phyloP scores from a whole-genome alignment of 2,329 filamentous ascomycete species.

The Pyrenophora graminea region DNA sequence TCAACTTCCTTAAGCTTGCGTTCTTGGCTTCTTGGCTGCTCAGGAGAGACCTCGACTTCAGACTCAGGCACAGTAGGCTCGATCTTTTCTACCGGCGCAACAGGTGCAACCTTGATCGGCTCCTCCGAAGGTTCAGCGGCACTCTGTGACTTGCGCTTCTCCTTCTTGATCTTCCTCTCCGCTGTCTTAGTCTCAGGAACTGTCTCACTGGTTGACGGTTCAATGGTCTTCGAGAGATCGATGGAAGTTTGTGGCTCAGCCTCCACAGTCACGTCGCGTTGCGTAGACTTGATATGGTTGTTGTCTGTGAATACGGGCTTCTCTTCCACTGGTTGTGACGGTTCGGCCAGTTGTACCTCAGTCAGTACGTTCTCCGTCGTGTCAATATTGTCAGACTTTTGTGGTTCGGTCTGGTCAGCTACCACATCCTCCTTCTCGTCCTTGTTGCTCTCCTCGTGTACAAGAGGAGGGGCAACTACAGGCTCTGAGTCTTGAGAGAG shows the following conservation, averaged over 20 bases:
- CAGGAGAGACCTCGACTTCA: constrained; percentile 3
- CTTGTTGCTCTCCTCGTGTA: constrained; percentile 35
- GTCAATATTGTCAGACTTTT: constrained; percentile 5
- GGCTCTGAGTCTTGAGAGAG: constrained; percentile 10
- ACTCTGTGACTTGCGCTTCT: constrained; percentile 23
- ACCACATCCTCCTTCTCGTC: constrained; percentile 26
- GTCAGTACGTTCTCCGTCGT: background rate
- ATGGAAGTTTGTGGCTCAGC: background rate
- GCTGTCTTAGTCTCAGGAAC: constrained; percentile 4
- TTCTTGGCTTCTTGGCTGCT: constrained; percentile 24
- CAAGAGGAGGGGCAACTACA: constrained; percentile 17
- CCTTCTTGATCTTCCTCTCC: constrained; percentile 23
- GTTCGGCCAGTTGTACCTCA: background rate
- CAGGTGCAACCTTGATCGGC: background rate
- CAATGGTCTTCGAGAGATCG: background rate
- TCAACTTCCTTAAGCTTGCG: constrained; percentile 25
- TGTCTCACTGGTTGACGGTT: background rate
- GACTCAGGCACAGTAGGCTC: background rate
- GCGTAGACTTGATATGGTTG: background rate
- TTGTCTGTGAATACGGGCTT: background rate
- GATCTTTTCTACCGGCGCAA: background rate
- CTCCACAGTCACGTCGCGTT: background rate
- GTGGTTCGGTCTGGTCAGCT: constrained; percentile 6
- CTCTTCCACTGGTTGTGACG: background rate
- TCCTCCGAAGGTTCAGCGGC: constrained; percentile 4